Conservation (phyloP, 2,329 filamentous ascomycete genomes). For the Aspergillus fumigatiaffinis region DNA sequence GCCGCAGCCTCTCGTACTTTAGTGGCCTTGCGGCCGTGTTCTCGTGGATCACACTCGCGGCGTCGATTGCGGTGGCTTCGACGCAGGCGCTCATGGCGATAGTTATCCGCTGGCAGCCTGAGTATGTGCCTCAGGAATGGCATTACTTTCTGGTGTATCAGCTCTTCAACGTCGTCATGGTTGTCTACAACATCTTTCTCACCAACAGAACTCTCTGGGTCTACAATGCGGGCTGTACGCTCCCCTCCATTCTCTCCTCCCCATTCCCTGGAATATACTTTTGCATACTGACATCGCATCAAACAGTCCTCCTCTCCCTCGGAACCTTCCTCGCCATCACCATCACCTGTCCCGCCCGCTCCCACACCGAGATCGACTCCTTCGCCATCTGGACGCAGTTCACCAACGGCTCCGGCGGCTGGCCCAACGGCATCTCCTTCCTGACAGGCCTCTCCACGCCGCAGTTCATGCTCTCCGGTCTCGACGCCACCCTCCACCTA, state of each 20-base stretch:
- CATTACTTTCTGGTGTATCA: conserved; percentile 22
- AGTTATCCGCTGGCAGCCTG: conserved; percentile 18
- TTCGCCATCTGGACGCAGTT: conserved; percentile 14
- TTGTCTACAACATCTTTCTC: conserved; percentile 17
- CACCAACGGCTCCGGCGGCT: conserved; percentile 19
- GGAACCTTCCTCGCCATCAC: conserved; percentile 18
- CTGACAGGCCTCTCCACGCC: conserved; percentile 21
- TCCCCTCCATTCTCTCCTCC: neutral
- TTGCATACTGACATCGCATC: neutral
- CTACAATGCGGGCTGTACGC: conserved; percentile 19
- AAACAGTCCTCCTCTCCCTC: conserved; percentile 17
- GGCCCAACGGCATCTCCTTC: conserved; percentile 22
- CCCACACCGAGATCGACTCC: conserved; percentile 11
- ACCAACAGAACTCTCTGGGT: conserved; percentile 22
- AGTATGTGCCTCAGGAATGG: conserved; percentile 16
- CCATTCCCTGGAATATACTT: neutral
- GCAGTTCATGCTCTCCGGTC: conserved; percentile 23
- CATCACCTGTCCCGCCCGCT: conserved; percentile 18
- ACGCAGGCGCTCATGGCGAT: conserved; percentile 20
- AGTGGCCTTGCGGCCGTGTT: conserved; percentile 20
- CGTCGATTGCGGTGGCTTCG: conserved; percentile 15
- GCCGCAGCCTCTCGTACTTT: conserved; percentile 18
- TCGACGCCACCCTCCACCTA: conserved; percentile 21
- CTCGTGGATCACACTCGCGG: conserved; percentile 19
- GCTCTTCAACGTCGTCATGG: conserved; percentile 12